These are phyloP conservation scores for Remersonia thermophila DNA, from an alignment of 2,329 filamentous ascomycete species.

Conservation along the genomic window DNA sequence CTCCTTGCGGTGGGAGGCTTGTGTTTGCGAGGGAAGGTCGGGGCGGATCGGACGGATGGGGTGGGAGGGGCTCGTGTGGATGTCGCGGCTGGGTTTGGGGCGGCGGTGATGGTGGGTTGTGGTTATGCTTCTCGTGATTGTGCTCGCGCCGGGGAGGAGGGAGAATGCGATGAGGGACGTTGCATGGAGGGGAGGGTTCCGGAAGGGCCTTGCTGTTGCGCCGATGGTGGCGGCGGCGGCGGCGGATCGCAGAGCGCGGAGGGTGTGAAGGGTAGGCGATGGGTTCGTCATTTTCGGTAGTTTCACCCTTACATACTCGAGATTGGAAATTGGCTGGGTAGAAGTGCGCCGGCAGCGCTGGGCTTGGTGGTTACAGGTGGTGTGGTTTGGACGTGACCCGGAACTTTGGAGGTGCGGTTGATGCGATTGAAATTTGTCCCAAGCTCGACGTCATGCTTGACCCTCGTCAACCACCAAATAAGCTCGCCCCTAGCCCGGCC, in stretches of 20 bases:
- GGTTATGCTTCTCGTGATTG: neutral
- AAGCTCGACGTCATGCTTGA: slow-evolving; percentile 13
- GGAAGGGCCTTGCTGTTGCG: neutral
- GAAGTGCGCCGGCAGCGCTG: too few relatives aligned
- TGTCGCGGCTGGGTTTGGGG: too few relatives aligned
- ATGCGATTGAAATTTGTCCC: slow-evolving; percentile 5
- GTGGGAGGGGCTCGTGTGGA: too few relatives aligned
- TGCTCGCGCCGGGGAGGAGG: neutral
- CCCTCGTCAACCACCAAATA: neutral
- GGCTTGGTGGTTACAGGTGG: neutral
- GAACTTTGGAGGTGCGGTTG: neutral
- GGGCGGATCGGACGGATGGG: slow-evolving; percentile 6
- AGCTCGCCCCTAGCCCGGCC: neutral
- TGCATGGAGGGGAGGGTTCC: neutral
- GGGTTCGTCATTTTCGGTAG: slow-evolving; percentile 3
- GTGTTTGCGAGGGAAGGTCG: neutral
- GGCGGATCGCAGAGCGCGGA: neutral
- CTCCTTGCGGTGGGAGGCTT: too few relatives aligned
- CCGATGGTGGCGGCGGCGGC: neutral
- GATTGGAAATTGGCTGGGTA: too few relatives aligned
- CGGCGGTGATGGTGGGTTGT: too few relatives aligned
- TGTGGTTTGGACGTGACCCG: neutral
- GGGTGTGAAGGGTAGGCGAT: slow-evolving; percentile 1
- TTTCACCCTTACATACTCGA: neutral
- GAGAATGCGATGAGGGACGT: neutral